Conservation (phyloP, 2,329 filamentous ascomycete species). For the Calonectria ilicicola region DNA sequence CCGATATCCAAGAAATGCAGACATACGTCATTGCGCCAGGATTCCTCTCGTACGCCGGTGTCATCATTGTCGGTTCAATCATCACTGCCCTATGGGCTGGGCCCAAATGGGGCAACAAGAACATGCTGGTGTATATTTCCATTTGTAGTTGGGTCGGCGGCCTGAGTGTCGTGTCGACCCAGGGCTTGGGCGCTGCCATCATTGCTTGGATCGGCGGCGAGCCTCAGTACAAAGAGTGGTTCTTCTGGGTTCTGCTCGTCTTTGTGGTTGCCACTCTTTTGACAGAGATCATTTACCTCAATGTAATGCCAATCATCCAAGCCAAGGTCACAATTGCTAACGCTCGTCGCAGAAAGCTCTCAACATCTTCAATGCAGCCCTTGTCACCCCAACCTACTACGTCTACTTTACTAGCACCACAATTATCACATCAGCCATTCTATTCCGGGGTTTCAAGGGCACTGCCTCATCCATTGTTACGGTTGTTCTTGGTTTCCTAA, state of each 20-base stretch:
- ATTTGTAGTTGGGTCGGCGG: conserved; percentile 97
- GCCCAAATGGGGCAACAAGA: conserved; percentile 93
- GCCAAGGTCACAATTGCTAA: conserved; percentile 46
- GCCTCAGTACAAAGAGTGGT: conserved; percentile 97
- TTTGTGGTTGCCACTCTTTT: conserved; percentile 91
- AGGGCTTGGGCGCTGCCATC: conserved; percentile 92
- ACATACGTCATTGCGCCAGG: conserved; percentile 86
- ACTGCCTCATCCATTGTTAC: conserved; percentile 84
- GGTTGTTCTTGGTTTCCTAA: conserved; percentile 92
- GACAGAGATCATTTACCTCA: conserved; percentile 95
- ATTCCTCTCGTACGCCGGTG: conserved; percentile 86
- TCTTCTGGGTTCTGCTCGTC: conserved; percentile 89
- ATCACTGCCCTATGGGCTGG: conserved; percentile 84
- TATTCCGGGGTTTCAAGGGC: conserved; percentile 95
- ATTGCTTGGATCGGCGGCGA: conserved; percentile 85
- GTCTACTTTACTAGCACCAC: conserved; percentile 98
- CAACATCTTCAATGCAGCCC: conserved; percentile 94
- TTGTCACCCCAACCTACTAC: conserved; percentile 98
- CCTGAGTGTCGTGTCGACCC: conserved; percentile 93
- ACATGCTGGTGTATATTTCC: conserved; percentile 96
- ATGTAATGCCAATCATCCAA: conserved; percentile 66
- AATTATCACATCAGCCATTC: conserved; percentile 90
- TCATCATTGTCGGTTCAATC: conserved; percentile 79
- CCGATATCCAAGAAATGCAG: conserved; percentile 93
- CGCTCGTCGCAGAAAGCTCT: conserved; percentile 85